A percentile compares a stretch with the other conserved stretches of the same genome.
phyloP scores from a whole-genome alignment of 768 basidiomycete species.

The Bullera alba region DNA sequence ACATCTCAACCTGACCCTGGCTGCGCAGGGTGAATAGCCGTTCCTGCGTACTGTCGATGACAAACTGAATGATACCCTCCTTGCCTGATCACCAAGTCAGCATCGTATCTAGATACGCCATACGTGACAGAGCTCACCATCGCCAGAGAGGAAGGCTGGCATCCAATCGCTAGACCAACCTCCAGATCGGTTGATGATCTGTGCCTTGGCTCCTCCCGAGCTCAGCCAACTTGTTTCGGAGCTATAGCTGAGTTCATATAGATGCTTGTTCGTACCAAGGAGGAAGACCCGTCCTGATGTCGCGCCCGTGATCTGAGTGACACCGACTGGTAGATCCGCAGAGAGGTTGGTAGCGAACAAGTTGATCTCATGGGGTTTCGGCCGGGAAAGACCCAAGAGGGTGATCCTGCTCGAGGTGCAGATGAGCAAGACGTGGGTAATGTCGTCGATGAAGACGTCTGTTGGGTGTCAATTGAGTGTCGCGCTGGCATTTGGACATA shows the following conservation, averaged over 20 bases:
- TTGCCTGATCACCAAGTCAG: constrained; percentile 6
- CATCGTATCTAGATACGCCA: neutral
- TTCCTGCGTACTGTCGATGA: constrained; percentile 35
- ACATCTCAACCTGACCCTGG: constrained; percentile 35
- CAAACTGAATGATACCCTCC: constrained; percentile 37
- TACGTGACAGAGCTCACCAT: constrained; percentile 53
- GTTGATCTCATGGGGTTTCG: constrained; percentile 66
- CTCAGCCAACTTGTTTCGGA: constrained; percentile 82
- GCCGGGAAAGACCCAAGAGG: constrained; percentile 64
- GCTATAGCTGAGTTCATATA: constrained; percentile 90
- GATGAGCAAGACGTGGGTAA: constrained; percentile 77
- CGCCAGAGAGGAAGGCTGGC: constrained; percentile 61
- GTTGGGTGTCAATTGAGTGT: neutral
- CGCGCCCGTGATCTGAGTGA: constrained; percentile 75
- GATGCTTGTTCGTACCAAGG: constrained; percentile 69
- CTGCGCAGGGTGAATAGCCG: constrained; percentile 42
- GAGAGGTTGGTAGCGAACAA: constrained; percentile 85
- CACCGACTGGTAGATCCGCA: constrained; percentile 53
- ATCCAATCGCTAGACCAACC: constrained; percentile 70
- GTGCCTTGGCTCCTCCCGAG: constrained; percentile 60
- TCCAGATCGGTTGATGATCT: constrained; percentile 79
- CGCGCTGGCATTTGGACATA: constrained; percentile 5
- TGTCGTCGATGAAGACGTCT: constrained; percentile 83
- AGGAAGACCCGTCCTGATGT: constrained; percentile 83
- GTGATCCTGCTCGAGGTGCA: constrained; percentile 77